Evolutionary conservation across 768 basidiomycete species (phyloP), one percentile per base, ranked within the genome.

Genomic region (Lentinus tigrinus): DNA sequence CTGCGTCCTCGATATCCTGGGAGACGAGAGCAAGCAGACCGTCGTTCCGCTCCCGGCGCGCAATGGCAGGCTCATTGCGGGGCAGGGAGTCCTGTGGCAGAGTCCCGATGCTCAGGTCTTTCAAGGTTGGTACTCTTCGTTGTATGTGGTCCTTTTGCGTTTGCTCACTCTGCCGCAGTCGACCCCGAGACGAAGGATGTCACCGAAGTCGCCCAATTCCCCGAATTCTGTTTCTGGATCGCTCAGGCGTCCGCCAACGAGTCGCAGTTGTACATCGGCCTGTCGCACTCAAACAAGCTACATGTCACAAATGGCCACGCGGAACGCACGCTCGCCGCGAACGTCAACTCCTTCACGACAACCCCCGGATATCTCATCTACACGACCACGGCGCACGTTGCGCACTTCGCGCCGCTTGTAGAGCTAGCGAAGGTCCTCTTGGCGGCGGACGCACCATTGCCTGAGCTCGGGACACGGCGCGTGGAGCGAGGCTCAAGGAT

Each of bases 401-500:
- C 84, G 2, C 80, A 83, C 37, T 98, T 94, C 64, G 82, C 83
- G 1, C 87, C 91, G 3, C 64, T 91, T 4, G 39, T 63, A 3
- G 62, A 62, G 1, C 66, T 80, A 0, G 37, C 65, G 0, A 46
- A 71, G 0, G 44, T 67, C 23, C 57, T 70, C 23, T 37, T 44
- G 31, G 26, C 42, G n/a, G 34, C 58, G 2, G 53, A 47, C 42
- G 52, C 53, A 19, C 47, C 47, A 23, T 36, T 63, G 39, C 62
- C 69, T 0, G 63, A 68, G 21, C 89, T 86, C 85, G 86, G 91
- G 67, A 82, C 78, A 11, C 81, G 96, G 39, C 82, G 91, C 19
- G 83, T 98, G 1, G 97, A 99, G 72, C 77, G 97, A 28, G 97
- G 97, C 3, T 88, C 92, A 7, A 76, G 88, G 57, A 95, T 98